Conservation (phyloP, 2,329 filamentous ascomycete genomes). For the Hypocreales sp. region DNA sequence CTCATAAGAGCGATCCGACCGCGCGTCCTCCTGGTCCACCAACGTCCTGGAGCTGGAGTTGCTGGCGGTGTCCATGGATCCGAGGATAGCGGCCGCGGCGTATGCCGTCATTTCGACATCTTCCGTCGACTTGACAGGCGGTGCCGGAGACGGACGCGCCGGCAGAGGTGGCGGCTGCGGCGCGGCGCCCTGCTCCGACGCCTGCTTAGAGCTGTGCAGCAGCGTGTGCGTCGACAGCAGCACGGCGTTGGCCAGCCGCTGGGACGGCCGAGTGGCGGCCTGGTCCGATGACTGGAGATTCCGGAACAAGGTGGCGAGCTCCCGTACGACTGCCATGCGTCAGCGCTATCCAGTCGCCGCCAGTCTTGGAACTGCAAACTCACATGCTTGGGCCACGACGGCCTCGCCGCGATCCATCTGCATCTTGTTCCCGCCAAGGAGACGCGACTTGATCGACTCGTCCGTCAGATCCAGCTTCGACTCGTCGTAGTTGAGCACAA, state of each 20-base stretch:
- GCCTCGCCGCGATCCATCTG: slow-evolving; percentile 36
- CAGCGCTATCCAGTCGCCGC: too few relatives aligned
- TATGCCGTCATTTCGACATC: slow-evolving; percentile 20
- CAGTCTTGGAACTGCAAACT: too few relatives aligned
- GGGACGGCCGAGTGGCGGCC: slow-evolving; percentile 52
- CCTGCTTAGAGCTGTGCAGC: slow-evolving; percentile 15
- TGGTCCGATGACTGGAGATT: slow-evolving; percentile 50
- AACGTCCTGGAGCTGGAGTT: slow-evolving; percentile 36
- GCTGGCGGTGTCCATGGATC: slow-evolving; percentile 24
- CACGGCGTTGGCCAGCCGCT: slow-evolving; percentile 66
- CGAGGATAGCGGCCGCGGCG: slow-evolving; percentile 13
- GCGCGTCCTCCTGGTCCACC: slow-evolving; percentile 26
- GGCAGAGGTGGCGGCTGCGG: slow-evolving; percentile 32
- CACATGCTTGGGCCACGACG: slow-evolving; percentile 60
- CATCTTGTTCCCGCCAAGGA: slow-evolving; percentile 53
- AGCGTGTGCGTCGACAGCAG: slow-evolving; percentile 38
- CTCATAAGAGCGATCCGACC: slow-evolving; percentile 18
- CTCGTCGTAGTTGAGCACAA: slow-evolving; percentile 62
- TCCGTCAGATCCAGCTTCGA: slow-evolving; percentile 54
- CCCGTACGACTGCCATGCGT: slow-evolving; percentile 51
- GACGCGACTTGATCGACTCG: slow-evolving; percentile 46
- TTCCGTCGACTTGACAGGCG: slow-evolving; percentile 13
- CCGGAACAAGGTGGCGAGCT: slow-evolving; percentile 55
- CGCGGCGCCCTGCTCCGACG: slow-evolving; percentile 8
- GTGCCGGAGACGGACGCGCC: slow-evolving; percentile 26